phyloP scores from a whole-genome alignment of 805 yeast species.

The Teunomyces barrocoloradensis region DNA sequence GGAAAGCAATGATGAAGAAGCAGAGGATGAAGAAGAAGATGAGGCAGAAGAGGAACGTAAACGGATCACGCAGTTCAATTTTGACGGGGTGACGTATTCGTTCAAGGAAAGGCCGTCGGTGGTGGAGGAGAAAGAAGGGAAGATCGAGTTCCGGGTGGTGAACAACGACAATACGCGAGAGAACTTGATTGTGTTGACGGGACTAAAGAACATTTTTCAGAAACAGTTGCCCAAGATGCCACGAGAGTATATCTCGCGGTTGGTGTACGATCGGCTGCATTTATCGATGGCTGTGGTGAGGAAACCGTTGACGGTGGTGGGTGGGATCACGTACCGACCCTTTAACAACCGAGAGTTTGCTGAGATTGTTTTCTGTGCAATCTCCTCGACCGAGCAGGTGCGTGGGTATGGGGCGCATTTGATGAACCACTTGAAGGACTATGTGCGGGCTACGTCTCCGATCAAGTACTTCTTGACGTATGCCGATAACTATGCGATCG shows the following conservation, averaged over 20 bases:
- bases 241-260: constrained; percentile 88
- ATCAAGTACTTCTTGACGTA: constrained; percentile 87
- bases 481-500: constrained; percentile 98
- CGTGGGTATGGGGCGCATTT: constrained; percentile 98
- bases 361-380: constrained; percentile 98
- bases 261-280: constrained; percentile 93
- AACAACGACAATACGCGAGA: constrained; percentile 90
- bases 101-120: constrained; percentile 94
- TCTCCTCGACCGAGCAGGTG: constrained; percentile 95
- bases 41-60: constrained; percentile 43
- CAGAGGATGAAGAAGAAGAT: constrained; percentile 41
- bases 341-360: constrained; percentile 90
- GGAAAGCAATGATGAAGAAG: constrained; percentile 18
- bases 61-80: constrained; percentile 49
- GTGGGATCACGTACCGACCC: constrained; percentile 96
- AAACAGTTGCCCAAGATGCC: constrained; percentile 99
- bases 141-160: constrained; percentile 93
- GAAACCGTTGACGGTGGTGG: constrained; percentile 92
- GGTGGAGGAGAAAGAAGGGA: constrained; percentile 87
- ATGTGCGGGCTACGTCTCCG: constrained; percentile 83
- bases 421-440: constrained; percentile 97
- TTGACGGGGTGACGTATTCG: constrained; percentile 76
- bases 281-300: constrained; percentile 94
- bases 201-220: constrained; percentile 92
- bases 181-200: constrained; percentile 87